Evolutionary conservation across 2,329 filamentous ascomycete genomes (phyloP).

Genomic region (Fusarium nanum): DNA sequence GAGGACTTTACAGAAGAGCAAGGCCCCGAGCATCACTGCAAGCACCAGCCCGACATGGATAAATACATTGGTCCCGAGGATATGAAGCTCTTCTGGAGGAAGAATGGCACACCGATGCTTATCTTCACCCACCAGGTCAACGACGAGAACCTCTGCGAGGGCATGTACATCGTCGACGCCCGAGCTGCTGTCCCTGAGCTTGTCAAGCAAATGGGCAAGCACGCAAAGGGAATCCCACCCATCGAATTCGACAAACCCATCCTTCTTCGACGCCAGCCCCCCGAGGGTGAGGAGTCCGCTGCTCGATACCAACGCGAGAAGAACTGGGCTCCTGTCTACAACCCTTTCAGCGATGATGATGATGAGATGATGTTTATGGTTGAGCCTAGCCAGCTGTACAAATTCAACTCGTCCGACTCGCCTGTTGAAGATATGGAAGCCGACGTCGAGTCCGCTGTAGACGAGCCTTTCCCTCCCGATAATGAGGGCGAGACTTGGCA

Average conservation of each 20-base stretch:
- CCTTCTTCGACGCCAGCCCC: constrained; percentile 33
- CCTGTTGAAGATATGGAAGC: constrained; percentile 29
- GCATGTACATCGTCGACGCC: constrained; percentile 40
- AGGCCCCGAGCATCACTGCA: constrained; percentile 42
- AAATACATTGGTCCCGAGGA: constrained; percentile 43
- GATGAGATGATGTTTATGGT: constrained; percentile 44
- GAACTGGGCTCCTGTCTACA: constrained; percentile 40
- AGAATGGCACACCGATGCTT: constrained; percentile 38
- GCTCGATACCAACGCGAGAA: constrained; percentile 40
- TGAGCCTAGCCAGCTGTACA: constrained; percentile 35
- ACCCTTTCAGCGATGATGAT: constrained; percentile 31
- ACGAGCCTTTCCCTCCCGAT: constrained; percentile 38
- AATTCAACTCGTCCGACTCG: constrained; percentile 21
- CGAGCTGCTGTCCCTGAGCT: constrained; percentile 40
- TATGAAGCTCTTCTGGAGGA: constrained; percentile 44
- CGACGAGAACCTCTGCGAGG: constrained; percentile 40
- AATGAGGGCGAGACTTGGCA: constrained; percentile 36
- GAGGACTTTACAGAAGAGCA: constrained; percentile 33
- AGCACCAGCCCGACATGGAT: constrained; percentile 38
- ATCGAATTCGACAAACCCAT: constrained; percentile 36
- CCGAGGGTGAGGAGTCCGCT: constrained; percentile 25
- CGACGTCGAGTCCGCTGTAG: constrained; percentile 31
- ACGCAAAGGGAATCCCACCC: constrained; percentile 29
- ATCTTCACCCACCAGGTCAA: constrained; percentile 42
- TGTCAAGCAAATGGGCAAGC: constrained; percentile 27